Evolutionary conservation across 108 stramenopile genomes (phyloP).

Genomic region (Fragilariopsis cylindrus): DNA sequence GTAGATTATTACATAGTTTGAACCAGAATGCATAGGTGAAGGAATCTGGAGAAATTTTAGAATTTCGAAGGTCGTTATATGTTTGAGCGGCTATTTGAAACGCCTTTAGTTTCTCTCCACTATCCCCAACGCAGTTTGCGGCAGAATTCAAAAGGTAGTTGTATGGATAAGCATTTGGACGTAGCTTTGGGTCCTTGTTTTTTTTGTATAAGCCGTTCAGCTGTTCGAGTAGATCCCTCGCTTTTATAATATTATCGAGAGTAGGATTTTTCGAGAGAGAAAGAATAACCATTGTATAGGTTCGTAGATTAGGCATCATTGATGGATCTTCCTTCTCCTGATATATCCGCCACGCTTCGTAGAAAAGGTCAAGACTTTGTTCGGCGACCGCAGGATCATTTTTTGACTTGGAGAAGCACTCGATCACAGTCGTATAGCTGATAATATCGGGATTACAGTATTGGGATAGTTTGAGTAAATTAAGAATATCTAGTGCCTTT

Average conservation of each 20-base stretch:
- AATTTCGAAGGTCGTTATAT: conserved; percentile 43
- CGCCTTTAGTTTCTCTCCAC: conserved; percentile 34
- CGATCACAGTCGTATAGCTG: conserved; percentile 48
- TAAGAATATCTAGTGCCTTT: conserved; percentile 25
- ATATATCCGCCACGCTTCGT: conserved; percentile 31
- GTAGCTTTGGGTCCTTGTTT: conserved; percentile 28
- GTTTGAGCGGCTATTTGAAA: conserved; percentile 48
- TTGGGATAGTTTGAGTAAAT: conserved; percentile 31
- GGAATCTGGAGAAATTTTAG: conserved; percentile 52
- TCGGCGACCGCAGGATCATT: conserved; percentile 29
- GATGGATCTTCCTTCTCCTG: conserved; percentile 27
- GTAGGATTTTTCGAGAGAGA: conserved; percentile 27
- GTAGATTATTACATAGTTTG: conserved; percentile 73
- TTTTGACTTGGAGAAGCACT: conserved; percentile 40
- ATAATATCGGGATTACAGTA: conserved; percentile 46
- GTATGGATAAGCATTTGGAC: conserved; percentile 44
- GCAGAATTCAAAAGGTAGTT: conserved; percentile 58
- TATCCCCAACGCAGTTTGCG: conserved; percentile 34
- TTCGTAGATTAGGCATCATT: conserved; percentile 46
- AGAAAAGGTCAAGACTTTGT: conserved; percentile 30
- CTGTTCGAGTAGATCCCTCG: conserved; percentile 37
- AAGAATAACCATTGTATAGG: conserved; percentile 47
- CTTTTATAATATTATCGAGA: conserved; percentile 25
- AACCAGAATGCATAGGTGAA: conserved; percentile 83
- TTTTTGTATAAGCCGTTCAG: conserved; percentile 43